Evolutionary conservation across 2,329 filamentous ascomycete species (phyloP).

Genomic region (Fusarium musae): DNA sequence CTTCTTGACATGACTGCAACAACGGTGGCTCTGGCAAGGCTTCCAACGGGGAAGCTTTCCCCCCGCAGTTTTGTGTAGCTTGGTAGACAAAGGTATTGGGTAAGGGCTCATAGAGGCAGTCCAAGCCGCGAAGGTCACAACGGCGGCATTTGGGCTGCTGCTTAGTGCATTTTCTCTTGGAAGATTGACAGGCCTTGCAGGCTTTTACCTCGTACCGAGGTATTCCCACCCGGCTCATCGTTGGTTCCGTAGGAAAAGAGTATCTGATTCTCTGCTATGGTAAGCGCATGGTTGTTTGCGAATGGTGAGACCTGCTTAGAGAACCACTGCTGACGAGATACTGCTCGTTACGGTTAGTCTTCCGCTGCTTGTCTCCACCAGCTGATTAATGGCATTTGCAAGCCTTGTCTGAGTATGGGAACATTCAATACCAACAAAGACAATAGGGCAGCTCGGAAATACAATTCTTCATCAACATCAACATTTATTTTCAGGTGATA

Average conservation of each 20-base stretch:
- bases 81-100: slow-evolving; percentile 20
- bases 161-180: slow-evolving; percentile 37
- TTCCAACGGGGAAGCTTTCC: not conserved
- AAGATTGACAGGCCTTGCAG: slow-evolving; percentile 23
- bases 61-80: not conserved
- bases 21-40: not conserved
- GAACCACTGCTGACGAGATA: not conserved
- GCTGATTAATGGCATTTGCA: not conserved
- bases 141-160: slow-evolving; percentile 29
- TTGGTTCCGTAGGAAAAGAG: not conserved
- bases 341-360: slow-evolving; percentile 16
- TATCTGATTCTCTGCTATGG: not conserved
- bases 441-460: too few species aligned
- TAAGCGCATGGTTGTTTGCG: not conserved
- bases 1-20: not conserved
- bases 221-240: not conserved
- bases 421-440: too few species aligned
- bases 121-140: slow-evolving; percentile 26
- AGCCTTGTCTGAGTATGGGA: not conserved
- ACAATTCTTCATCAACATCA: too few species aligned
- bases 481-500: not conserved
- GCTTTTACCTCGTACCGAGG: not conserved
- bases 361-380: not conserved
- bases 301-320: not conserved
- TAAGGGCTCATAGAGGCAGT: slow-evolving; percentile 35